These are phyloP conservation scores for Mucuna pruriens DNA, from an alignment of 306 rosid genomes.

Conservation along the genomic window DNA sequence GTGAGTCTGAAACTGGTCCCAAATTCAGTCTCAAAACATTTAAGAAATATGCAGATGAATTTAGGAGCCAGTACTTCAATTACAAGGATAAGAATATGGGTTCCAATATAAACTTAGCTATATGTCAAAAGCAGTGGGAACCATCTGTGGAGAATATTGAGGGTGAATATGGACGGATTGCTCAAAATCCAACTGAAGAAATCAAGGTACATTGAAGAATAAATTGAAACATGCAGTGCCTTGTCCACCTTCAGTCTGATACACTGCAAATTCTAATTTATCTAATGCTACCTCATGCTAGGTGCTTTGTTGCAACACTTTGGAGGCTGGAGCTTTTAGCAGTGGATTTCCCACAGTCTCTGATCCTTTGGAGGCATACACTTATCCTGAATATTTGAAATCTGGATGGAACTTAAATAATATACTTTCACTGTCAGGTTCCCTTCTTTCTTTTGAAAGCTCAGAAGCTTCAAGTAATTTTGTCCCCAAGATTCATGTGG, in stretches of 20 bases:
- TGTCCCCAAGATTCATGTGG: conserved; percentile 59
- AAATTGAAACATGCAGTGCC: conserved; percentile 26
- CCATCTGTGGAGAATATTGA: conserved; percentile 78
- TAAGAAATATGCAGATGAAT: conserved; percentile 75
- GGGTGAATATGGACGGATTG: conserved; percentile 78
- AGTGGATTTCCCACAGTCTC: conserved; percentile 69
- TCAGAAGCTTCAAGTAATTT: conserved; percentile 48
- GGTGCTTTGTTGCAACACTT: conserved; percentile 63
- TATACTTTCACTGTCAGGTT: conserved; percentile 57
- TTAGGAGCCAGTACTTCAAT: conserved; percentile 69
- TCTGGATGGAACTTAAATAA: conserved; percentile 91
- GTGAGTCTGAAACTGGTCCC: conserved; percentile 56
- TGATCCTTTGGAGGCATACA: conserved; percentile 35
- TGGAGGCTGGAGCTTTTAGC: conserved; percentile 53
- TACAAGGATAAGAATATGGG: conserved; percentile 38
- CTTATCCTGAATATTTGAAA: conserved; percentile 50
- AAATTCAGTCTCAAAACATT: conserved; percentile 66
- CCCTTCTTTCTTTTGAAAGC: conserved; percentile 88
- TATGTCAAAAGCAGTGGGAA: conserved; percentile 51
- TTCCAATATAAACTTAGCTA: conserved; percentile 41
- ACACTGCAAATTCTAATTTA: conserved; percentile 39
- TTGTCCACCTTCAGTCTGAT: conserved; percentile 36
- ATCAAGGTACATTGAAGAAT: conserved; percentile 64
- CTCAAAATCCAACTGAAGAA: conserved; percentile 80
- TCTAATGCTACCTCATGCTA: conserved; percentile 43